Base-by-base conservation (phyloP, 108 stramenopile species). In the Skeletonema costatum region DNA sequence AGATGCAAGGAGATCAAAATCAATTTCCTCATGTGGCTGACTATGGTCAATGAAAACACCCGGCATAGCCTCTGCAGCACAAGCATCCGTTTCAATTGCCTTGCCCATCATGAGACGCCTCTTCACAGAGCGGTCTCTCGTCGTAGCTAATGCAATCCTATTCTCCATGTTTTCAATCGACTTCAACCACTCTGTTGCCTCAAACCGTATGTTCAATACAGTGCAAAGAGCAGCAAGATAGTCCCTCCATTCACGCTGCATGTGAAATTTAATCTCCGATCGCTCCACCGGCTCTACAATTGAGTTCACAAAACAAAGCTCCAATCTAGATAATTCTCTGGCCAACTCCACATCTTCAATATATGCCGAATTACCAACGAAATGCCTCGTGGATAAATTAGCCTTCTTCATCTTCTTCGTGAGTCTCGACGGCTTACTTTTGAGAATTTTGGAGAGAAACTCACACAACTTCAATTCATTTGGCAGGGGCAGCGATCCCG, bases 331-430 rank as follows among this genome's bases (percentile, higher is more conserved):
- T 14, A 96, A 86, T 39, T 85, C 78, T 5, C 78, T 66, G 3
- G 90, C 91, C 9, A 89, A 90, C 0, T 70, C 60, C 16, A 70
- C 59, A 50, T 87, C 76, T 7, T 32, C 58, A 31, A 94, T 67
- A 56, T 25, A 83, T 19, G 89, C 86, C 21, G 61, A 38, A 4
- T 66, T 66, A 6, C 77, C 84, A 41, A 80, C 62, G 67, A 85
- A 94, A 21, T 80, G 78, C 60, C 80, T 92, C 58, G 89, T 77
- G 62, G 89, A 90, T 9, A 96, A 80, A 69, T 89, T 91, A 25
- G 93, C 92, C 38, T 96, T 89, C 69, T 96, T 96, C 95, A 96
- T 96, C 81, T 96, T 96, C 81, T 96, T 96, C 32, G 95, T 91
- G 13, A 96, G 87, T 9, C 95, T 87, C 48, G 89, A 90, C 60